A percentile compares a stretch with the other conserved stretches of the same genome.
Evolutionary conservation across 163 green algal species (phyloP).

Genomic region (Chlorella variabilis): DNA sequence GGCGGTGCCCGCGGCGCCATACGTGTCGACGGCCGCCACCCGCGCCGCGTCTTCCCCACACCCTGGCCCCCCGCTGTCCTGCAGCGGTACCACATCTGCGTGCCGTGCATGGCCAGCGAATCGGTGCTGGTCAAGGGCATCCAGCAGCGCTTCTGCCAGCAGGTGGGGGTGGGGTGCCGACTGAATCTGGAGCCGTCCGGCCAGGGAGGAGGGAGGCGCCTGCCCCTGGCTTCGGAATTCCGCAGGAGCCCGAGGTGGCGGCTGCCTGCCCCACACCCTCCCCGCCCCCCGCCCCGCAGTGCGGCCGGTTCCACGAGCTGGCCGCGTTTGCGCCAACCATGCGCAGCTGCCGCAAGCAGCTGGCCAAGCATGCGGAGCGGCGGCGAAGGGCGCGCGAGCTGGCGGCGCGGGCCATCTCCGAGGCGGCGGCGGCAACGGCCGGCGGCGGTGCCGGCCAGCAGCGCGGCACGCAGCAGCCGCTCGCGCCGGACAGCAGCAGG

Average conservation of each 20-base stretch:
- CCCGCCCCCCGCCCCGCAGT: constrained; percentile 54
- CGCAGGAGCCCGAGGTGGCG: too few species aligned
- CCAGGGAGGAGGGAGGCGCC: too few species aligned
- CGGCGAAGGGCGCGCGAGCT: constrained; percentile 38
- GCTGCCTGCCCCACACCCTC: neutral
- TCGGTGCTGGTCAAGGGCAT: neutral
- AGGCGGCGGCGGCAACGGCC: too few species aligned
- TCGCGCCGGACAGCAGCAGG: too few species aligned
- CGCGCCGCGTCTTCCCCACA: neutral
- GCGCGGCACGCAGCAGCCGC: too few species aligned
- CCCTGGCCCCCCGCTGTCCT: neutral
- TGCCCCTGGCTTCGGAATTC: too few species aligned
- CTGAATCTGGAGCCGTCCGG: too few species aligned
- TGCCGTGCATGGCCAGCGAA: neutral
- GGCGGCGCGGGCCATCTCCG: neutral
- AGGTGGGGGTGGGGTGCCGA: neutral
- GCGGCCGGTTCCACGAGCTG: constrained; percentile 79
- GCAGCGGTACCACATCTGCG: constrained; percentile 14
- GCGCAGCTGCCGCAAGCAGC: constrained; percentile 76
- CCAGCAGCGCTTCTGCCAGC: neutral
- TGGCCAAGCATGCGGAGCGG: constrained; percentile 75
- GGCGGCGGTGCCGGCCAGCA: too few species aligned
- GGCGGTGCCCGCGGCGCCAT: too few species aligned
- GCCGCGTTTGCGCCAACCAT: constrained; percentile 71
- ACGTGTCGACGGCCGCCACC: too few species aligned